Evolutionary conservation across 176 grass and related monocot species (phyloP), one percentile per base, ranked within the genome.

Genomic region (Zoysia pacifica): DNA sequence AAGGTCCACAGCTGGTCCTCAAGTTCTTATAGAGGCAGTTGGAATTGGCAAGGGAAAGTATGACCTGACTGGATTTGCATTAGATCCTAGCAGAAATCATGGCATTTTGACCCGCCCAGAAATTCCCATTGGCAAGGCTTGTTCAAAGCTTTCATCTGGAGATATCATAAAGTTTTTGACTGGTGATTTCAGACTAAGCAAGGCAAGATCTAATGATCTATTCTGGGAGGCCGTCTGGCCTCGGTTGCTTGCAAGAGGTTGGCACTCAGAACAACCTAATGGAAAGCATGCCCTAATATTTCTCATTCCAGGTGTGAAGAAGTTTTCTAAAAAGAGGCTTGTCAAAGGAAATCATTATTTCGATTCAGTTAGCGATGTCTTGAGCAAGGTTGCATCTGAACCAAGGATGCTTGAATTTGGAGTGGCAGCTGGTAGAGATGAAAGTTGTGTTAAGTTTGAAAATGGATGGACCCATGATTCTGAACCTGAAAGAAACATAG

Each of bases 161-260:
- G 90, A 93, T 42, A 89, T 98, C 58, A 81, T 95, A 55, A 91
- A 94, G 64, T 94, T 94, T 93, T 78, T 98, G 80, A 98, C 91
- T 51, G 92, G 92, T 64, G 92, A 90, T 89, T 94, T 94, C 74
- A 94, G 96, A 84, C 65, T 98, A 69, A 94, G 96, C 80, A 98
- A 98, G 77, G 90, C 92, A 62, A 94, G 87, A 80, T 94, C 96
- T 50, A 98, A 94, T 84, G 96, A 98, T 95, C 87, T 98, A 70
- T 98, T 98, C 64, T 98, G 96, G 96, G 96, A 98, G 81, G 96
- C 96, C 80, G 90, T 98, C 40, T 98, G 96, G 96, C 96, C 96
- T 79, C 92, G 96, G 38, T 79, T 94, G 76, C 87, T 97, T 74
- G 79, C 90, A 65, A 90, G 84, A 77, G 95, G 95, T 74, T 97